phyloP scores from a whole-genome alignment of 768 basidiomycete genomes.

The Crucibulum laeve region DNA sequence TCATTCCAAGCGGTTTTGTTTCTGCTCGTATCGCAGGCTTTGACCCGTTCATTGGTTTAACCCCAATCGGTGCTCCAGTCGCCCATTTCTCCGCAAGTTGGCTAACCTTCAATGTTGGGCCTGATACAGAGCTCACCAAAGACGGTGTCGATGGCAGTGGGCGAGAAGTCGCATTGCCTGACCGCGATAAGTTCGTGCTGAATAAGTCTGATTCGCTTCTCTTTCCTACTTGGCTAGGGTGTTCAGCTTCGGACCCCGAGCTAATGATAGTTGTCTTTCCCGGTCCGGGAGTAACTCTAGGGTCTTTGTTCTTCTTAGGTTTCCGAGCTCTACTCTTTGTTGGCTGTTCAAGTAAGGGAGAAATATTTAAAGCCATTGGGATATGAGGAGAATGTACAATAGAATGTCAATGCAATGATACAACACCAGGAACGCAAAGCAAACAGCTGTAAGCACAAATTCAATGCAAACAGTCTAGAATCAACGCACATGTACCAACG shows the following conservation, averaged over 20 bases:
- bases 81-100: constrained; percentile 25
- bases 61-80: constrained; percentile 24
- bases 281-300: constrained; percentile 1
- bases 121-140: neutral
- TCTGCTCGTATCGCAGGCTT: neutral
- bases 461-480: constrained; percentile 53
- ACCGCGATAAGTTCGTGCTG: too few relatives aligned
- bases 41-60: constrained; percentile 13
- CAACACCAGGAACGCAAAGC: constrained; percentile 17
- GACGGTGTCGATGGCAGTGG: neutral
- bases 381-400: constrained; percentile 11
- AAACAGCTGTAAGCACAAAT: constrained; percentile 39
- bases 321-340: constrained; percentile 72
- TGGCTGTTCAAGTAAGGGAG: constrained; percentile 42
- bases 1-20: neutral
- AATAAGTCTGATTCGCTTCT: too few relatives aligned
- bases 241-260: too few relatives aligned
- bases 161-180: constrained; percentile 1
- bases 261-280: neutral
- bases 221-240: too few relatives aligned
- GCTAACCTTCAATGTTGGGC: constrained; percentile 8
- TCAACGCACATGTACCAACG: constrained; percentile 85
- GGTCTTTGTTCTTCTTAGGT: constrained; percentile 46
- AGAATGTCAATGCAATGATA: constrained; percentile 14
- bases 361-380: constrained; percentile 12